A percentile compares a stretch with the other conserved stretches of the same genome.
Conservation (phyloP, 2,329 filamentous ascomycete genomes). For the Aspergillus aculeatinus region DNA sequence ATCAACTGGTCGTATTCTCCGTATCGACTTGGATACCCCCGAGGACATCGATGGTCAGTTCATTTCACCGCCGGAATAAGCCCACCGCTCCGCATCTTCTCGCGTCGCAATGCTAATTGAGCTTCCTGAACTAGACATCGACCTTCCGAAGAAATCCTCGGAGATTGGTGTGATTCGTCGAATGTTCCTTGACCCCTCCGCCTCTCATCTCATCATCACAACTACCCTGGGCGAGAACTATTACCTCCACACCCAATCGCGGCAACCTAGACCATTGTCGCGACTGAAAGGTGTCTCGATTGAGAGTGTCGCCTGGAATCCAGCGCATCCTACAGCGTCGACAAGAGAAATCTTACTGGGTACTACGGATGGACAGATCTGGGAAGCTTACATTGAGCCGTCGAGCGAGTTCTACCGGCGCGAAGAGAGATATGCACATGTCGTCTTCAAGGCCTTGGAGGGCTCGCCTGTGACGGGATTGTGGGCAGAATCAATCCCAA, state of each 20-base stretch:
- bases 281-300: slow-evolving; percentile 83
- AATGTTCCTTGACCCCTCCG: slow-evolving; percentile 96
- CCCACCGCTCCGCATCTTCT: not conserved
- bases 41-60: slow-evolving; percentile 84
- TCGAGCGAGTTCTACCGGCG: slow-evolving; percentile 92
- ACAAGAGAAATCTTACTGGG: slow-evolving; percentile 93
- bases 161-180: slow-evolving; percentile 90
- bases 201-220: slow-evolving; percentile 87
- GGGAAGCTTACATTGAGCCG: slow-evolving; percentile 92
- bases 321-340: slow-evolving; percentile 85
- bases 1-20: slow-evolving; percentile 85
- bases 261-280: slow-evolving; percentile 77
- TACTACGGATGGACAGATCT: slow-evolving; percentile 89
- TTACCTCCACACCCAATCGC: slow-evolving; percentile 94
- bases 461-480: slow-evolving; percentile 75
- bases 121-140: slow-evolving; percentile 70
- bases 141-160: slow-evolving; percentile 87
- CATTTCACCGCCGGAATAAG: not conserved
- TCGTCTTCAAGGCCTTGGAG: slow-evolving; percentile 77
- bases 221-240: slow-evolving; percentile 94
- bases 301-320: slow-evolving; percentile 92
- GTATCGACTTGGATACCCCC: slow-evolving; percentile 90
- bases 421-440: slow-evolving; percentile 88
- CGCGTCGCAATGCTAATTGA: slow-evolving; percentile 17
- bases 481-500: slow-evolving; percentile 73